Conservation (phyloP, 192 early-diverging fungal species). For the Pilobolus umbonatus region DNA sequence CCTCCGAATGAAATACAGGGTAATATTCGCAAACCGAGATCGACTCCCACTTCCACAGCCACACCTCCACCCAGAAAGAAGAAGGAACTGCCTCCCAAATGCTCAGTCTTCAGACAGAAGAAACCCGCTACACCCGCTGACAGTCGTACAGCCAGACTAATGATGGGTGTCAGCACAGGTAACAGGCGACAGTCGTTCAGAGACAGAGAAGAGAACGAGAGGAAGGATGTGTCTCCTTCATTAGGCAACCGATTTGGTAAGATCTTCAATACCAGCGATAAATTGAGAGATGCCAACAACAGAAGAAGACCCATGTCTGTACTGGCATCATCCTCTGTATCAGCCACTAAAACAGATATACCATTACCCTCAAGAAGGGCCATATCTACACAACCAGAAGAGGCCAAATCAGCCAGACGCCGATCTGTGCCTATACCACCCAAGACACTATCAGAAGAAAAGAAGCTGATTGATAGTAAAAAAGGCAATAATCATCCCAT, state of each 20-base stretch:
- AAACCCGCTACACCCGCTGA: slow-evolving; percentile 9
- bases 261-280: background rate
- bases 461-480: background rate
- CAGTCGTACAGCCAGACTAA: slow-evolving; percentile 21
- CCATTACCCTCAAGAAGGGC: background rate
- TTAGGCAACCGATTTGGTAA: background rate
- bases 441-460: background rate
- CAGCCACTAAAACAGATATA: background rate
- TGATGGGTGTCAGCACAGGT: slow-evolving; percentile 23
- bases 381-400: slow-evolving; percentile 3
- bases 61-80: background rate
- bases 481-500: background rate
- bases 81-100: slow-evolving; percentile 10
- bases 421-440: slow-evolving; percentile 13
- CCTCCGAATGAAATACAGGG: background rate
- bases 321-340: background rate
- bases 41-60: background rate
- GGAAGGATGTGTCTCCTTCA: background rate
- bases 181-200: background rate
- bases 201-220: slow-evolving; percentile 1
- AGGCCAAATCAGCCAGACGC: background rate
- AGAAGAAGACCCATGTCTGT: slow-evolving; percentile 15
- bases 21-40: background rate
- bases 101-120: slow-evolving; percentile 17
- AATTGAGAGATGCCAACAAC: background rate